These are phyloP conservation scores for Microbotryomycetes sp. DNA, from an alignment of 1,284 basidiomycete species.

Conservation along the genomic window DNA sequence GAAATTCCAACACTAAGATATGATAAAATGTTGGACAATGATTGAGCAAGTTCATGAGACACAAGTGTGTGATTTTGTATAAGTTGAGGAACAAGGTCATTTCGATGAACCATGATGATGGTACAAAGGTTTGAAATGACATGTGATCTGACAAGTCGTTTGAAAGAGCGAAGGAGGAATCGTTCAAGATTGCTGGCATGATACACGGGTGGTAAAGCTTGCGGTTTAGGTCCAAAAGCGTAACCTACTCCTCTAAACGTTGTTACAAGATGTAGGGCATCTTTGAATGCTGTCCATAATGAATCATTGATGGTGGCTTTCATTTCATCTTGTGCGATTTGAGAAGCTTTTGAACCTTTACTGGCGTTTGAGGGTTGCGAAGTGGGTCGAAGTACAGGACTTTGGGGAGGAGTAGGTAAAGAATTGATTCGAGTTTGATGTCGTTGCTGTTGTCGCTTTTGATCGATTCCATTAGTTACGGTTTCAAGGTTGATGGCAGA, in stretches of 20 bases:
- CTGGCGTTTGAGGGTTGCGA: neutral
- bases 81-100: neutral
- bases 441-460: neutral
- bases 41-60: neutral
- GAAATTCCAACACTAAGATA: conserved; percentile 19
- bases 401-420: neutral
- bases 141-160: neutral
- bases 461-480: neutral
- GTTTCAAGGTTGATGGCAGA: neutral
- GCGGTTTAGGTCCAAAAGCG: conserved; percentile 10
- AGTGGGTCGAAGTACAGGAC: neutral
- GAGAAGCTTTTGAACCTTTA: neutral
- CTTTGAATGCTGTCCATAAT: conserved; percentile 9
- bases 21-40: neutral
- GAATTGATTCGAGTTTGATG: neutral
- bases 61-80: conserved; percentile 1
- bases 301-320: neutral
- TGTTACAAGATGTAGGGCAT: conserved; percentile 16
- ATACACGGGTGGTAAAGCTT: neutral
- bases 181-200: neutral
- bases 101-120: conserved; percentile 14
- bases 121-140: conserved; percentile 5
- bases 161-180: neutral
- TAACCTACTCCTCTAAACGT: conserved; percentile 18
- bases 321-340: neutral